Conservation (phyloP, 2,329 filamentous ascomycete species). For the Pseudogymnoascus destructans region DNA sequence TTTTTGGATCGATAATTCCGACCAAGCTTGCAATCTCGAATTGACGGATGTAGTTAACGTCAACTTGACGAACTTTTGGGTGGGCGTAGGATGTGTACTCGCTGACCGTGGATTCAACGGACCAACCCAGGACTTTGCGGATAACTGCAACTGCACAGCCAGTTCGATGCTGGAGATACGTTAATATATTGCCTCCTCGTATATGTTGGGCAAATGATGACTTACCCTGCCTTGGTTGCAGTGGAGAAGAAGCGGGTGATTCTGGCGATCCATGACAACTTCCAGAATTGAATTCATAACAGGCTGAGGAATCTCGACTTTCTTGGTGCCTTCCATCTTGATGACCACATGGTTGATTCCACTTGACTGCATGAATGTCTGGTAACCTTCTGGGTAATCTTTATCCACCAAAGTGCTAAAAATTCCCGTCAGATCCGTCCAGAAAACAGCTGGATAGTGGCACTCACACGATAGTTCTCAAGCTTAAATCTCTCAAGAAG, state of each 20-base stretch:
- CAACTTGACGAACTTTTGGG: conserved; percentile 46
- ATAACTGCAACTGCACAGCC: conserved; percentile 77
- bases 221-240: conserved; percentile 79
- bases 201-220: conserved; percentile 4
- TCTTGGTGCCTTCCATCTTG: conserved; percentile 80
- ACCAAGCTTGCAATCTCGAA: conserved; percentile 33
- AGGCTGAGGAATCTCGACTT: conserved; percentile 50
- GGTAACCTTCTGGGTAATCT: conserved; percentile 40
- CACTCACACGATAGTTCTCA: conserved; percentile 69
- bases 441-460: not conserved
- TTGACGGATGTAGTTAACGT: conserved; percentile 42
- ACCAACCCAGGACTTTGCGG: conserved; percentile 59
- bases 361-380: conserved; percentile 50
- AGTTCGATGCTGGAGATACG: conserved; percentile 54
- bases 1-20: conserved; percentile 14
- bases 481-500: conserved; percentile 51
- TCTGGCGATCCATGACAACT: conserved; percentile 55
- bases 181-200: conserved; percentile 13
- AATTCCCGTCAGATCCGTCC: conserved; percentile 11
- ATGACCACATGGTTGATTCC: conserved; percentile 63
- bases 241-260: conserved; percentile 75
- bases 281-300: conserved; percentile 60
- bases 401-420: conserved; percentile 50
- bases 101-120: conserved; percentile 44
- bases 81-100: conserved; percentile 61